Conservation (phyloP, 768 basidiomycete genomes). For the Leucosporidium creatinivorum region DNA sequence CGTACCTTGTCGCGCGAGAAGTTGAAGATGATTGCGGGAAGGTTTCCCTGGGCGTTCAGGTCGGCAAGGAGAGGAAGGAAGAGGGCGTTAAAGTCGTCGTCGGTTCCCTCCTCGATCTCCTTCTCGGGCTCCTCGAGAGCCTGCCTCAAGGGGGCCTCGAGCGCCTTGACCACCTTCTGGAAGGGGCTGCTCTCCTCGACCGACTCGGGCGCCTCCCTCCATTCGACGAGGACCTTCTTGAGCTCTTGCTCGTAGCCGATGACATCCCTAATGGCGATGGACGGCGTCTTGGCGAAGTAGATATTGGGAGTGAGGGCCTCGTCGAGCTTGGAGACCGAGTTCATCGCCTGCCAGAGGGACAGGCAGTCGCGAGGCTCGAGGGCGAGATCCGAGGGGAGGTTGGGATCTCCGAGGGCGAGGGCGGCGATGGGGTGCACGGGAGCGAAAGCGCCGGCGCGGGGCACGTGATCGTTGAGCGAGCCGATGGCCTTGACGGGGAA, state of each 20-base stretch:
- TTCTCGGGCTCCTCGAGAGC: slow-evolving; percentile 23
- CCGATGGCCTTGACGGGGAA: slow-evolving; percentile 25
- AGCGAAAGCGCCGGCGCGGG: slow-evolving; percentile 43
- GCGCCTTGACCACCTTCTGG: slow-evolving; percentile 43
- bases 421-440: slow-evolving; percentile 60
- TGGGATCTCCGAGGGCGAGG: slow-evolving; percentile 48
- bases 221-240: slow-evolving; percentile 46
- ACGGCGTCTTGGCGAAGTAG: slow-evolving; percentile 46
- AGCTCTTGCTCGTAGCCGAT: slow-evolving; percentile 54
- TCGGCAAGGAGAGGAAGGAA: slow-evolving; percentile 52
- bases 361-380: slow-evolving; percentile 58
- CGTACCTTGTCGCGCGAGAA: slow-evolving; percentile 49
- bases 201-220: slow-evolving; percentile 45
- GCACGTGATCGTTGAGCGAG: slow-evolving; percentile 41
- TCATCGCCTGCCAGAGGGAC: slow-evolving; percentile 50
- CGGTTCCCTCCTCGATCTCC: slow-evolving; percentile 24
- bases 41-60: slow-evolving; percentile 51
- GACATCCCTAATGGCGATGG: slow-evolving; percentile 57
- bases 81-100: slow-evolving; percentile 44
- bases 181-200: slow-evolving; percentile 42
- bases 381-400: slow-evolving; percentile 58
- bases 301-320: slow-evolving; percentile 46
- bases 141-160: slow-evolving; percentile 22
- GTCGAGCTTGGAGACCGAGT: slow-evolving; percentile 18
- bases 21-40: slow-evolving; percentile 62